Percentiles rank a stretch among this genome's conserved stretches.
Evolutionary conservation across 2,329 filamentous ascomycete genomes (phyloP).

Genomic region (Sporothrix schenckii): DNA sequence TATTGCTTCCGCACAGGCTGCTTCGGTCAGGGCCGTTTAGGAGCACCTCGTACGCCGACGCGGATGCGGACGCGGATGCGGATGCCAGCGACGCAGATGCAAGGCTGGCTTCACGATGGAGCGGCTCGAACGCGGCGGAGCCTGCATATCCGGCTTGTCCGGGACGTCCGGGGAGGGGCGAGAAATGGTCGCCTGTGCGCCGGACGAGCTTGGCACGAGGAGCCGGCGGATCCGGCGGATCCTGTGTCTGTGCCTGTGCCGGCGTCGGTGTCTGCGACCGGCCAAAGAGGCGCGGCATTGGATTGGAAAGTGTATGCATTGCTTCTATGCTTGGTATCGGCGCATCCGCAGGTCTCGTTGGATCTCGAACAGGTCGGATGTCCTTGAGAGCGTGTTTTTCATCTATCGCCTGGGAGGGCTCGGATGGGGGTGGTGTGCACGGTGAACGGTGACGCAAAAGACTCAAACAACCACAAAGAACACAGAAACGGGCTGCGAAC

Average conservation of each 20-base stretch:
- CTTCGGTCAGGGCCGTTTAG: conserved; percentile 29
- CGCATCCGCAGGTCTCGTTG: background rate
- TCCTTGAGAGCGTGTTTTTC: background rate
- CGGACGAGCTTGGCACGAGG: conserved; percentile 28
- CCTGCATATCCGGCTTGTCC: background rate
- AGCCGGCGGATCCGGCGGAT: background rate
- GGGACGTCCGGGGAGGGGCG: background rate
- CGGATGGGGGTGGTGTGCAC: background rate
- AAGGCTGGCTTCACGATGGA: conserved; percentile 25
- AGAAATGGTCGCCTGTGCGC: conserved; percentile 9
- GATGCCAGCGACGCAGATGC: conserved; percentile 25
- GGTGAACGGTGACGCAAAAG: background rate
- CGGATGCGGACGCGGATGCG: conserved; percentile 14
- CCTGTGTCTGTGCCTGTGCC: background rate
- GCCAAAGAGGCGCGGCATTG: conserved; percentile 34
- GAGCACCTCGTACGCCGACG: conserved; percentile 32
- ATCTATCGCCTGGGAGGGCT: background rate
- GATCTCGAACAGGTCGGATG: background rate
- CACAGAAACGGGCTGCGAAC: background rate
- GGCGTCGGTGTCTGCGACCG: conserved; percentile 27
- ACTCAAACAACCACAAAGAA: background rate
- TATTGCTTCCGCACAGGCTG: conserved; percentile 27
- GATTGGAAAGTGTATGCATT: conserved; percentile 25
- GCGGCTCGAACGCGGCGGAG: background rate
- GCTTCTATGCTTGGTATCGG: background rate